Percentiles rank a stretch among this genome's conserved stretches.
These are phyloP conservation scores for Cladosporium sp. DNA, from an alignment of 2,329 filamentous ascomycete species.

Conservation along the genomic window DNA sequence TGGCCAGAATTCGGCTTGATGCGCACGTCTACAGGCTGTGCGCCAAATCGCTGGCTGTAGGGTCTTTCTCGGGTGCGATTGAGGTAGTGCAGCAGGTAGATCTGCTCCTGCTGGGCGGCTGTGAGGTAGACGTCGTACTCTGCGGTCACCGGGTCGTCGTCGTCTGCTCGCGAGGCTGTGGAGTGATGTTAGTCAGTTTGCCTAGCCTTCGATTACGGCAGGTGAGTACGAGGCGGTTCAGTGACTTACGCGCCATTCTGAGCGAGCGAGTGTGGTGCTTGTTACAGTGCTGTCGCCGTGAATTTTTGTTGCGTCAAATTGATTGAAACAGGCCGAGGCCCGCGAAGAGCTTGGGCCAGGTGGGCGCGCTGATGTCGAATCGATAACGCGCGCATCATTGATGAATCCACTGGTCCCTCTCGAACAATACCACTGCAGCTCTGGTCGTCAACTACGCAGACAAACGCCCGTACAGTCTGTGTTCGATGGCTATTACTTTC, in stretches of 20 bases:
- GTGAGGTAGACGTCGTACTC: slow-evolving; percentile 83
- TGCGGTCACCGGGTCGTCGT: slow-evolving; percentile 43
- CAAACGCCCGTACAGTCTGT: no score
- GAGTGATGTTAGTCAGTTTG: not conserved
- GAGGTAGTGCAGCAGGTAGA: slow-evolving; percentile 81
- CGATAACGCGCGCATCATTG: not conserved
- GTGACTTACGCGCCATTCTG: slow-evolving; percentile 21
- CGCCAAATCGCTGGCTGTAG: slow-evolving; percentile 51
- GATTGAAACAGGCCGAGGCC: slow-evolving; percentile 1
- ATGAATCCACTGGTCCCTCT: not conserved
- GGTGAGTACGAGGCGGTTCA: not conserved
- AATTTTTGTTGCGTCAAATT: not conserved
- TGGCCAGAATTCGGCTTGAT: slow-evolving; percentile 77
- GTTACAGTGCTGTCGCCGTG: slow-evolving; percentile 19
- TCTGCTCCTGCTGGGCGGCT: slow-evolving; percentile 53
- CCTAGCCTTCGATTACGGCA: not conserved
- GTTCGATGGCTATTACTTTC: no score
- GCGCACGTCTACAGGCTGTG: slow-evolving; percentile 65
- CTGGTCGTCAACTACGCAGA: no score
- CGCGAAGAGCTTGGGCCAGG: not conserved
- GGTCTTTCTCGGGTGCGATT: slow-evolving; percentile 62
- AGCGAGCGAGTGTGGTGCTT: not conserved
- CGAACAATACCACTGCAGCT: no score
- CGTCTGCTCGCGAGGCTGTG: slow-evolving; percentile 14
- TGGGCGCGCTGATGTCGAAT: not conserved